phyloP scores from a whole-genome alignment of 352 stramenopile genomes.

The Phytophthora constricta region DNA sequence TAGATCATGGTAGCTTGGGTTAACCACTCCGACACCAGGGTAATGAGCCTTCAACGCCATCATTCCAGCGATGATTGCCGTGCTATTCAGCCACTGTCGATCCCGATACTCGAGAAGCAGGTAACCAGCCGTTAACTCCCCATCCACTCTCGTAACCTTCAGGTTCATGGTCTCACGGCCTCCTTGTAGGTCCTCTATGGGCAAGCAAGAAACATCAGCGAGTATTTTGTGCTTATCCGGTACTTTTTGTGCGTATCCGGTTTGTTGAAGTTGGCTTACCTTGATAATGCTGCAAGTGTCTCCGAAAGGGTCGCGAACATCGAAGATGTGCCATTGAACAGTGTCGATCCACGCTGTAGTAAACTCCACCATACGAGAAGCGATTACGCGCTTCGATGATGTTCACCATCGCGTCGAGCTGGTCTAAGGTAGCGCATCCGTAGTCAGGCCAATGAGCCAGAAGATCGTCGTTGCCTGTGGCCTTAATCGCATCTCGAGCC shows the following conservation, averaged over 20 bases:
- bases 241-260: not conserved
- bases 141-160: not conserved
- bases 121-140: not conserved
- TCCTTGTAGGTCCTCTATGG: not conserved
- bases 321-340: constrained; percentile 5
- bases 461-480: not conserved
- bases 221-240: not conserved
- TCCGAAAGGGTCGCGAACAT: not conserved
- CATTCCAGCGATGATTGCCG: too few species aligned
- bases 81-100: too few species aligned
- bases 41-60: too few species aligned
- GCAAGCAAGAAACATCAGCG: not conserved
- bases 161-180: not conserved
- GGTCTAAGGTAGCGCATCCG: constrained; percentile 3
- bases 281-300: constrained; percentile 2
- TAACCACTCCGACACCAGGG: too few species aligned
- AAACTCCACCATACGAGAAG: constrained; percentile 1
- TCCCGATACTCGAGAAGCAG: too few species aligned
- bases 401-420: constrained; percentile 2
- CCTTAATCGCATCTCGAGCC: not conserved
- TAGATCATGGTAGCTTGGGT: too few species aligned
- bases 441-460: not conserved
- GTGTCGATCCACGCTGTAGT: constrained; percentile 3
- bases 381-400: not conserved
- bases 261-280: not conserved